These are phyloP conservation scores for Cicer cuneatum DNA, from an alignment of 306 rosid genomes.

Conservation along the genomic window DNA sequence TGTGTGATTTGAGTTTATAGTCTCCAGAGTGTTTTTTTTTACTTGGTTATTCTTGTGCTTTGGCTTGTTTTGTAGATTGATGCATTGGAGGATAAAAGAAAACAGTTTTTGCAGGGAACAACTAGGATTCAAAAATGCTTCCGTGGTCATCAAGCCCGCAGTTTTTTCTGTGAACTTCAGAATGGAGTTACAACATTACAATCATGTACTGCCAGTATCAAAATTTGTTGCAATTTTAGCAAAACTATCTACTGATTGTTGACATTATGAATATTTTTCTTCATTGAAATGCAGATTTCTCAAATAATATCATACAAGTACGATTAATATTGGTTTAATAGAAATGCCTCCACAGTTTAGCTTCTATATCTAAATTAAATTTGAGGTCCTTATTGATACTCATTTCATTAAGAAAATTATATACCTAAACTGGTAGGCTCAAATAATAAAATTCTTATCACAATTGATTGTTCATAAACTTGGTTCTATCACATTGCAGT, in stretches of 20 bases:
- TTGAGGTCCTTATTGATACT: constrained; percentile 22
- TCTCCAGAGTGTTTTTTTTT: constrained; percentile 40
- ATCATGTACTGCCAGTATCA: constrained; percentile 66
- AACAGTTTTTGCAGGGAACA: constrained; percentile 62
- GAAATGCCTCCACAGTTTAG: constrained; percentile 24
- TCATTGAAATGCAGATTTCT: constrained; percentile 32
- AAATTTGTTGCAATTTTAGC: constrained; percentile 39
- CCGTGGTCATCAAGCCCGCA: constrained; percentile 75
- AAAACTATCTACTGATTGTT: constrained; percentile 21
- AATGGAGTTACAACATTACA: constrained; percentile 56
- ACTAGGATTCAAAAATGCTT: constrained; percentile 73
- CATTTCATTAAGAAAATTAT: constrained; percentile 17
- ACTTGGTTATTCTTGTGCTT: constrained; percentile 42
- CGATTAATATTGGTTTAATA: constrained; percentile 19
- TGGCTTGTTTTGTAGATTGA: constrained; percentile 62
- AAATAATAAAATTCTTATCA: constrained; percentile 31
- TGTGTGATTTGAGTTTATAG: constrained; percentile 40
- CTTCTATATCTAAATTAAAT: constrained; percentile 3
- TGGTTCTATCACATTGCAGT: constrained; percentile 57
- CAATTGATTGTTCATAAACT: constrained; percentile 4
- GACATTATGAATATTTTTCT: constrained; percentile 37
- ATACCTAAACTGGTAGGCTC: constrained; percentile 27
- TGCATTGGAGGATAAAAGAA: constrained; percentile 76
- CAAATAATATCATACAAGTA: constrained; percentile 19
- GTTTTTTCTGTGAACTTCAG: constrained; percentile 58